Base-by-base conservation (phyloP, 2,329 filamentous ascomycete genomes). In the Colletotrichum sp. region DNA sequence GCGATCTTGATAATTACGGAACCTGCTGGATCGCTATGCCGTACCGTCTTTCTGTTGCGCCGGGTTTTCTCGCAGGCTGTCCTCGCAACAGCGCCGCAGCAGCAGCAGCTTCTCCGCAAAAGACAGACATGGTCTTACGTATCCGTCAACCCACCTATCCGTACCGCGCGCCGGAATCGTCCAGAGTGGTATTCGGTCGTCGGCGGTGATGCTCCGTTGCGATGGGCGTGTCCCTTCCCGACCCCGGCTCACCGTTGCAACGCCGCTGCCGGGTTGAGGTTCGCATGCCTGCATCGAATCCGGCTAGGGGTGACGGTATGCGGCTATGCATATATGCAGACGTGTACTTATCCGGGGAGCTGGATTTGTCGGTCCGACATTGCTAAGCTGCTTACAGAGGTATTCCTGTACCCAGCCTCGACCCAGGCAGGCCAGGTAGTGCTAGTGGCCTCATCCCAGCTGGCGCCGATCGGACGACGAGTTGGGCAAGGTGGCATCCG, bases 131-230 rank as follows among this genome's bases (percentile, higher is more conserved):
- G 60, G 60, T 64, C 60, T 64, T 64, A 64, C 30, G 30, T 64
- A 38, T 13, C 30, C 38, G 16, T 66, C 64, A 32, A 55, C 64
- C 64, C 64, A 55, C 61, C 32, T 48, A 48, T 48, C n/a, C 43
- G 43, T 48, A 48, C 6, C 30, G 61, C 61, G 32, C 61, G 16
- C 63, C 73, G 64, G 69, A 63, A 68, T 63, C 36, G 64, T 26
- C 73, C 73, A 67, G 69, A 57, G 73, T 72, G 38, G 69, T 72
- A 68, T 68, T 75, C 73, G 73, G 73, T 64, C 73, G 57, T 68
- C 73, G 69, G 69, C 73, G 63, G 57, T 34, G 32, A 30, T 72
- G 69, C 63, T 67, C 68, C 61, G 68, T 74, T 65, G 67, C 43
- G 32, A 64, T 64, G 60, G n/a, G 13, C 18, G 21, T 24, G 55